These are phyloP conservation scores for Aspergillus tanneri DNA, from an alignment of 2,329 filamentous ascomycete genomes.

Conservation along the genomic window DNA sequence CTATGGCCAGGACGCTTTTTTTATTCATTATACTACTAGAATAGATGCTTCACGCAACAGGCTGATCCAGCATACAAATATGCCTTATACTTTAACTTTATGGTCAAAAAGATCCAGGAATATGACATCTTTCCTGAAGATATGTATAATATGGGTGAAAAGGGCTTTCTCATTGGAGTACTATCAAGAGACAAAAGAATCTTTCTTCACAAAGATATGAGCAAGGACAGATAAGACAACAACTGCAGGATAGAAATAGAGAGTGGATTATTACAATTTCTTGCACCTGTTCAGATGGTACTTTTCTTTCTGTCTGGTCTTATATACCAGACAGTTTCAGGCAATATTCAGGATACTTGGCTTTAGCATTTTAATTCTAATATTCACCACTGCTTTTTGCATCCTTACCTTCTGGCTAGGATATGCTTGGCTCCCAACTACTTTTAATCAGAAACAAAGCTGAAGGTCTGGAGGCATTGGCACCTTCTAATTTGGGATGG, in stretches of 20 bases:
- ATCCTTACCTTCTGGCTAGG: background rate
- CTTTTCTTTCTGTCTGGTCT: constrained; percentile 12
- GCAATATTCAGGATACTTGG: constrained; percentile 19
- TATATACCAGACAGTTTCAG: constrained; percentile 19
- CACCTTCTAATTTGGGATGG: constrained; percentile 10
- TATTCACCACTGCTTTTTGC: background rate
- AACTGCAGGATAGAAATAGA: constrained; percentile 19
- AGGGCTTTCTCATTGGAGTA: constrained; percentile 8
- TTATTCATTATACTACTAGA: background rate
- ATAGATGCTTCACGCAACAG: background rate
- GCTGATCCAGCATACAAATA: background rate
- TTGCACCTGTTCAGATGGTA: constrained; percentile 18
- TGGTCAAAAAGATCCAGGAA: background rate
- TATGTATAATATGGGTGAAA: constrained; percentile 9
- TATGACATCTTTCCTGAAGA: background rate
- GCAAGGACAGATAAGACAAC: constrained; percentile 10
- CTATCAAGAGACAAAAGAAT: constrained; percentile 13
- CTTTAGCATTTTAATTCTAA: constrained; percentile 13
- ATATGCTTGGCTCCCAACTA: constrained; percentile 1
- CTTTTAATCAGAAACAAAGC: constrained; percentile 9
- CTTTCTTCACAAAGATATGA: constrained; percentile 9
- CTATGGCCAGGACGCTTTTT: background rate
- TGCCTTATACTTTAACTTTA: background rate
- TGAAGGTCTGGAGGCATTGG: constrained; percentile 1
- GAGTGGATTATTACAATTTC: constrained; percentile 22